These are phyloP conservation scores for Fusarium robinianum DNA, from an alignment of 2,329 filamentous ascomycete species.

Conservation along the genomic window DNA sequence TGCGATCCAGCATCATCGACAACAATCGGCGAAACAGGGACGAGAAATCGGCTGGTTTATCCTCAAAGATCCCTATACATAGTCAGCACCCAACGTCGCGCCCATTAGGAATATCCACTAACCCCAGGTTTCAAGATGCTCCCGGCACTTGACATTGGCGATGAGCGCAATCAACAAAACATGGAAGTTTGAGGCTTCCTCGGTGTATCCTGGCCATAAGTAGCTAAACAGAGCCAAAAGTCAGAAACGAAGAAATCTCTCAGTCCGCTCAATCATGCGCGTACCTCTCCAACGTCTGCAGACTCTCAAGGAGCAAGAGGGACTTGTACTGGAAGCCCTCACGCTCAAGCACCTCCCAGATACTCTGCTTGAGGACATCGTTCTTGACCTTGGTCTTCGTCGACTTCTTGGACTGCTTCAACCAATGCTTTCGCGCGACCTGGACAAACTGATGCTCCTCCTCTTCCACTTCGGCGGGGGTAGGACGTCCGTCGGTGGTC, in stretches of 20 bases:
- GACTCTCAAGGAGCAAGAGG: conserved; percentile 81
- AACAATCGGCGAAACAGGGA: conserved; percentile 86
- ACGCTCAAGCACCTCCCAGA: conserved; percentile 87
- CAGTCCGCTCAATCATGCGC: not conserved
- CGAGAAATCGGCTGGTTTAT: conserved; percentile 81
- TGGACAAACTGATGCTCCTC: conserved; percentile 74
- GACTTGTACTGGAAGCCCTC: conserved; percentile 78
- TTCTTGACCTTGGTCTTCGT: conserved; percentile 76
- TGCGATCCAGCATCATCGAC: conserved; percentile 78
- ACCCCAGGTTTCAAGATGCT: conserved; percentile 88
- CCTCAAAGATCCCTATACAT: conserved; percentile 69
- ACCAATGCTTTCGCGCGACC: conserved; percentile 84
- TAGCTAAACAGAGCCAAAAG: conserved; percentile 60
- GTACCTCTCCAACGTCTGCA: conserved; percentile 86
- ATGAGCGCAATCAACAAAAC: conserved; percentile 85
- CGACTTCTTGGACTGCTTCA: conserved; percentile 65
- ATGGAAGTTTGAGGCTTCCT: conserved; percentile 89
- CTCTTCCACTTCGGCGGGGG: conserved; percentile 70
- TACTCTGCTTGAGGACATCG: conserved; percentile 80
- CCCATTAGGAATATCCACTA: conserved; percentile 36
- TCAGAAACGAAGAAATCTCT: conserved; percentile 35
- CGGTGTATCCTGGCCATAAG: conserved; percentile 90
- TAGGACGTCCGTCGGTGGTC: conserved; percentile 48
- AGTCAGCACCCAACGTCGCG: conserved; percentile 24
- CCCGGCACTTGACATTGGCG: conserved; percentile 84